phyloP scores from a whole-genome alignment of 2,329 filamentous ascomycete genomes.

The Hypoxylon sp. region DNA sequence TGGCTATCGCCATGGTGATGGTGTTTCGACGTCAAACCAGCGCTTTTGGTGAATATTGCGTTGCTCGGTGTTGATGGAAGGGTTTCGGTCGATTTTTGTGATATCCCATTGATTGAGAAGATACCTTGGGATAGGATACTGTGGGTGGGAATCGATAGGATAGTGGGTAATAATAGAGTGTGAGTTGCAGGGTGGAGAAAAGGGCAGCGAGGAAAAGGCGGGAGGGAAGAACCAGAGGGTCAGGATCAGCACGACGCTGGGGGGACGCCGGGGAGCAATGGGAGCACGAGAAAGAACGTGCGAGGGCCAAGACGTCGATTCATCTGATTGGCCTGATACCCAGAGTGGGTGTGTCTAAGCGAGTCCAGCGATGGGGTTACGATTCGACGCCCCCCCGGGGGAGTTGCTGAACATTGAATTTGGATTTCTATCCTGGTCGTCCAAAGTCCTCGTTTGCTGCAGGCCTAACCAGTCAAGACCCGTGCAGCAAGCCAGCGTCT shows the following conservation, averaged over 20 bases:
- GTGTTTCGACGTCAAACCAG: slow-evolving; percentile 67
- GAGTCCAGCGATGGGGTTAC: slow-evolving; percentile 44
- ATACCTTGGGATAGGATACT: slow-evolving; percentile 44
- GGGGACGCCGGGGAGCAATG: slow-evolving; percentile 34
- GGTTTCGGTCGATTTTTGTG: slow-evolving; percentile 48
- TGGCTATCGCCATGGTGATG: slow-evolving; percentile 74
- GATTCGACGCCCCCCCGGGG: slow-evolving; percentile 36
- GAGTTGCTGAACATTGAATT: slow-evolving; percentile 39
- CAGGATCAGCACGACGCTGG: slow-evolving; percentile 43
- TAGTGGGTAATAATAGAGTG: slow-evolving; percentile 50
- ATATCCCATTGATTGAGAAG: slow-evolving; percentile 50
- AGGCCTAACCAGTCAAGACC: slow-evolving; percentile 30
- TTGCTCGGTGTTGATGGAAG: slow-evolving; percentile 42
- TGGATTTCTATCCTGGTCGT: slow-evolving; percentile 45
- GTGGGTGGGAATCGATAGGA: slow-evolving; percentile 45
- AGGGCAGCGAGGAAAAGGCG: slow-evolving; percentile 48
- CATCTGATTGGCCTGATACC: slow-evolving; percentile 45
- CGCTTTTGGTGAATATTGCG: slow-evolving; percentile 45
- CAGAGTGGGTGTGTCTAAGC: slow-evolving; percentile 48
- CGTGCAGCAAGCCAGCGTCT: slow-evolving; percentile 34
- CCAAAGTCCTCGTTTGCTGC: slow-evolving; percentile 32
- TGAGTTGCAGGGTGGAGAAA: slow-evolving; percentile 52
- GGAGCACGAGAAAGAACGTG: slow-evolving; percentile 44
- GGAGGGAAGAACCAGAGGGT: slow-evolving; percentile 47
- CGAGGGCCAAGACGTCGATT: slow-evolving; percentile 41